Percentiles rank a stretch among this genome's conserved stretches.
Evolutionary conservation across 371 early-diverging fungal genomes (phyloP).

Genomic region (Sporodiniella umbellata): DNA sequence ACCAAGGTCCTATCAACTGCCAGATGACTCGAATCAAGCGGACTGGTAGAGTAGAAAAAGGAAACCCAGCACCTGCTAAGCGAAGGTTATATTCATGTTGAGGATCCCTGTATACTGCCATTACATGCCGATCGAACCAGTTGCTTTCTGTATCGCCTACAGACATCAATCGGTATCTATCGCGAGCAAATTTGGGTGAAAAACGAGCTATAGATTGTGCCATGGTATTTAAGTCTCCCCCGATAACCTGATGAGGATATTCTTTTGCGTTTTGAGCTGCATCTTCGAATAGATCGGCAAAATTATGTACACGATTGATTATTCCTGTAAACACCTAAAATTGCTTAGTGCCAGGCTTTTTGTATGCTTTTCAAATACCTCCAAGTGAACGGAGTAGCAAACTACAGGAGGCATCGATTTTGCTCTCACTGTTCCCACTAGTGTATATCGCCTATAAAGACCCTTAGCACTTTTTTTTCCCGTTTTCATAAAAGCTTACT

Average conservation of each 20-base stretch:
- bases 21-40: conserved; percentile 13
- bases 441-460: conserved; percentile 47
- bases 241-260: conserved; percentile 66
- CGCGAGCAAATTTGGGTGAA: conserved; percentile 62
- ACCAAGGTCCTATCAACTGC: conserved; percentile 9
- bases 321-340: conserved; percentile 68
- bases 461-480: background rate
- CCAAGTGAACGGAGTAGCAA: conserved; percentile 76
- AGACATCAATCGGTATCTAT: conserved; percentile 62
- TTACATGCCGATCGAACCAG: conserved; percentile 66
- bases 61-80: conserved; percentile 39
- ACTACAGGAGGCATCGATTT: conserved; percentile 40
- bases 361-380: conserved; percentile 30
- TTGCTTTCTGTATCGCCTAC: conserved; percentile 68
- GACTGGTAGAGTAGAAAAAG: conserved; percentile 15
- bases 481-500: conserved; percentile 21
- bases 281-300: conserved; percentile 70
- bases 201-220: conserved; percentile 77
- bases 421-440: conserved; percentile 51
- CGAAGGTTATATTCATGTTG: conserved; percentile 23
- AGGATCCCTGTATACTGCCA: conserved; percentile 21
- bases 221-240: conserved; percentile 83
- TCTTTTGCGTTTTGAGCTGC: conserved; percentile 30
- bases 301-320: conserved; percentile 57
- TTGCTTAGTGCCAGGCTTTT: background rate